phyloP scores from a whole-genome alignment of 768 basidiomycete genomes.

The Agrocybe pediades region DNA sequence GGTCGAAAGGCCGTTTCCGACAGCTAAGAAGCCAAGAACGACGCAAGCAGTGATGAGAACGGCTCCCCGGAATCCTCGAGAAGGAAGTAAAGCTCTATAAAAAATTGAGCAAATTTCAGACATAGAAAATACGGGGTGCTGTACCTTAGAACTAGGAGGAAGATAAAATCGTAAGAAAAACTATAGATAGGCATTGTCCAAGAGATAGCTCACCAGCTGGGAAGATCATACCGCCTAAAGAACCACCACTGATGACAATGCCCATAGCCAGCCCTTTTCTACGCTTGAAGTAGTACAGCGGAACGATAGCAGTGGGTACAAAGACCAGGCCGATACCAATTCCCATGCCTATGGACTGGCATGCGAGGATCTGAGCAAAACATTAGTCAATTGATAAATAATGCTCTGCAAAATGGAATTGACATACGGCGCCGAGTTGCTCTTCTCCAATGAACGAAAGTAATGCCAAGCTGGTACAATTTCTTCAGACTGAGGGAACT shows the following conservation, averaged over 20 bases:
- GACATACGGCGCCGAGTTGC: conserved; percentile 42
- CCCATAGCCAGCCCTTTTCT: conserved; percentile 39
- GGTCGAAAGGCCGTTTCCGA: conserved; percentile 25
- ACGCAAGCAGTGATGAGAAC: conserved; percentile 31
- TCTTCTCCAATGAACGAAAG: conserved; percentile 43
- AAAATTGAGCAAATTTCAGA: background rate
- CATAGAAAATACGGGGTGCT: background rate
- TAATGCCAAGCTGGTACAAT: conserved; percentile 35
- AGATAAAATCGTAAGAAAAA: background rate
- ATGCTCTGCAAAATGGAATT: too few relatives aligned
- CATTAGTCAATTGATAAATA: background rate
- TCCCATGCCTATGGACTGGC: conserved; percentile 60
- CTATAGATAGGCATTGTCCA: background rate
- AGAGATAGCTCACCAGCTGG: conserved; percentile 27
- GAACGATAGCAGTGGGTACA: conserved; percentile 47
- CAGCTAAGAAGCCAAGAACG: conserved; percentile 23
- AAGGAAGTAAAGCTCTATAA: conserved; percentile 18
- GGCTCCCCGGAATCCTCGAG: conserved; percentile 28
- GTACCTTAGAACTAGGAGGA: conserved; percentile 24
- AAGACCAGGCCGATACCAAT: conserved; percentile 51
- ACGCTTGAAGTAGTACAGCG: conserved; percentile 46
- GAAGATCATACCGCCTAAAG: conserved; percentile 35
- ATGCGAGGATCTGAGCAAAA: conserved; percentile 34
- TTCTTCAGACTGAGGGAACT: conserved; percentile 6
- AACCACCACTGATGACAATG: conserved; percentile 46